phyloP scores from a whole-genome alignment of 371 early-diverging fungal genomes.

The Apophysomyces ossiformis region DNA sequence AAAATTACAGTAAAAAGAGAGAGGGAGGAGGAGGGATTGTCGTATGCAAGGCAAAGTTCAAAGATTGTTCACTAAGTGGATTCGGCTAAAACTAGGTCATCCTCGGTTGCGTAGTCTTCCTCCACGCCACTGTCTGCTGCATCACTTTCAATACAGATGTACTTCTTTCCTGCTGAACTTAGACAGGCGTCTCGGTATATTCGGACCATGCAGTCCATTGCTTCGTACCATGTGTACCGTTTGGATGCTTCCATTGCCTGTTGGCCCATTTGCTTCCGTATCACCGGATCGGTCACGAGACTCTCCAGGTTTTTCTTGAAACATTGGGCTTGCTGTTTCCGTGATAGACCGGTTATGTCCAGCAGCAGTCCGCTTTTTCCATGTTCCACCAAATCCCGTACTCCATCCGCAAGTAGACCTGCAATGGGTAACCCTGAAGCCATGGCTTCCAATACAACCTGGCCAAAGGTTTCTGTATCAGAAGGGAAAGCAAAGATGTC shows the following conservation, averaged over 20 bases:
- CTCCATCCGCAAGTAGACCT: conserved; percentile 51
- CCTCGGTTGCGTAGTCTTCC: not conserved
- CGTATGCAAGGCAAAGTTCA: too few species aligned
- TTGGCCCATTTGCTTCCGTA: conserved; percentile 26
- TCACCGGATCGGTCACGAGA: conserved; percentile 22
- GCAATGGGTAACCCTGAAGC: conserved; percentile 52
- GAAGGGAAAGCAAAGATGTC: conserved; percentile 57
- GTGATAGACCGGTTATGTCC: conserved; percentile 22
- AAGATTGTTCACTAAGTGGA: not conserved
- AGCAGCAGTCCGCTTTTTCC: conserved; percentile 41
- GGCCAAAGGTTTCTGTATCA: conserved; percentile 56
- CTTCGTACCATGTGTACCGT: conserved; percentile 49
- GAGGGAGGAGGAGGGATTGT: too few species aligned
- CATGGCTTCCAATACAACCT: conserved; percentile 55
- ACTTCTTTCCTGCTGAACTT: not conserved
- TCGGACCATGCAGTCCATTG: conserved; percentile 51
- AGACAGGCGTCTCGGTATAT: conserved; percentile 31
- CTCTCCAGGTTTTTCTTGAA: conserved; percentile 27
- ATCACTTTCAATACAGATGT: not conserved
- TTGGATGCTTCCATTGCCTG: conserved; percentile 31
- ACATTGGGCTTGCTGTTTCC: conserved; percentile 20
- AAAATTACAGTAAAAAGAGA: too few species aligned
- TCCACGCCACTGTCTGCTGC: not conserved
- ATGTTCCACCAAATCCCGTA: conserved; percentile 45
- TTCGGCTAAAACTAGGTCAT: not conserved